These are phyloP conservation scores for Setaria viridis DNA, from an alignment of 202 grass and related monocot genomes.

Conservation along the genomic window DNA sequence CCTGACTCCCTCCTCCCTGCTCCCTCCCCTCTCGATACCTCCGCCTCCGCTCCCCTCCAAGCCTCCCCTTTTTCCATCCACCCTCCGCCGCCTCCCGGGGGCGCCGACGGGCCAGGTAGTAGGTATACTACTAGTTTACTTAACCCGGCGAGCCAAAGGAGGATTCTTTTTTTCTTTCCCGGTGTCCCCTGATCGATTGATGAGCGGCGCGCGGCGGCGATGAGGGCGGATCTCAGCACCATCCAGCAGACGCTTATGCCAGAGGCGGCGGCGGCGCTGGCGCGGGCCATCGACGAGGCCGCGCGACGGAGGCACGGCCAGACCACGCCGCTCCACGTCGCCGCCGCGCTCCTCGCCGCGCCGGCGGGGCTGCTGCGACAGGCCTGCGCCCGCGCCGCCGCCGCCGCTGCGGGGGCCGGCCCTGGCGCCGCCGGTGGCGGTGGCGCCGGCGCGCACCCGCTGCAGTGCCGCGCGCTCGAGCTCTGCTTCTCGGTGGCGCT, in stretches of 20 bases:
- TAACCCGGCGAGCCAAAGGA: neutral
- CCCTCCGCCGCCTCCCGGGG: neutral
- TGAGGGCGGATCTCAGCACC: conserved; percentile 94
- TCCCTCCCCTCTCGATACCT: conserved; percentile 41
- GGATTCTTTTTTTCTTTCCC: neutral
- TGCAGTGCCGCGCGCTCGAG: conserved; percentile 87
- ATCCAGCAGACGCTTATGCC: conserved; percentile 90
- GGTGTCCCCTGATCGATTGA: conserved; percentile 46
- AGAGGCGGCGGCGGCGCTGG: conserved; percentile 75
- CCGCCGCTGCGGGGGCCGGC: conserved; percentile 1
- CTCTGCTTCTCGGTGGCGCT: conserved; percentile 95
- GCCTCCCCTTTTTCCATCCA: conserved; percentile 18
- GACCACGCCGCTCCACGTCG: conserved; percentile 91
- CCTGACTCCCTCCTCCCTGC: conserved; percentile 11
- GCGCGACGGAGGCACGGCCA: conserved; percentile 64
- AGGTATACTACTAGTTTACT: neutral
- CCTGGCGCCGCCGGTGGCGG: neutral
- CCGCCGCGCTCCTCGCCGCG: conserved; percentile 68
- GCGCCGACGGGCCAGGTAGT: conserved; percentile 22
- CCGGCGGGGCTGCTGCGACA: conserved; percentile 68
- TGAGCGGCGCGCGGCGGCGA: conserved; percentile 50
- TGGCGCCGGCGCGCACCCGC: conserved; percentile 51
- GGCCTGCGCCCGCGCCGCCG: conserved; percentile 57
- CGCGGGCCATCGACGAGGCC: conserved; percentile 74
- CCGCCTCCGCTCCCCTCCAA: conserved; percentile 46